These are phyloP conservation scores for Starmera pachycereana DNA, from an alignment of 805 yeast species.

Conservation along the genomic window DNA sequence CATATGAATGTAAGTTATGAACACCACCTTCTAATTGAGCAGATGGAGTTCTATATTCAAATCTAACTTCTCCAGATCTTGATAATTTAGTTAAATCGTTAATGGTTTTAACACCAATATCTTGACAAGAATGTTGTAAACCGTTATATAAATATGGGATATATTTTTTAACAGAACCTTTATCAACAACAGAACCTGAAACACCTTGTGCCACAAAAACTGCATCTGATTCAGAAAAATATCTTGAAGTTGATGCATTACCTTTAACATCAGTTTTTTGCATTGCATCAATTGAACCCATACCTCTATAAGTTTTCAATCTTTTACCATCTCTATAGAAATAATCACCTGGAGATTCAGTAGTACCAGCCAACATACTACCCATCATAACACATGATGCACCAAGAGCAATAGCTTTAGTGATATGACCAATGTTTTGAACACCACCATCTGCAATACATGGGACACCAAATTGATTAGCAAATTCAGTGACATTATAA, in stretches of 20 bases:
- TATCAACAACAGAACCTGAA: slow-evolving; percentile 91
- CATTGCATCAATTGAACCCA: slow-evolving; percentile 99
- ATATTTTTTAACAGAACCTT: slow-evolving; percentile 90
- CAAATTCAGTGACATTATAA: slow-evolving; percentile 86
- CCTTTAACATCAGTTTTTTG: slow-evolving; percentile 79
- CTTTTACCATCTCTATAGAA: slow-evolving; percentile 97
- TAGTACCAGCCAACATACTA: slow-evolving; percentile 96
- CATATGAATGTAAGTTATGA: slow-evolving; percentile 91
- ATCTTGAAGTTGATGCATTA: slow-evolving; percentile 96
- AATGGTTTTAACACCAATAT: slow-evolving; percentile 77
- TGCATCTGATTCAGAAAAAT: slow-evolving; percentile 91
- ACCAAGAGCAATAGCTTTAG: slow-evolving; percentile 93
- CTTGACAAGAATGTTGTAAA: slow-evolving; percentile 97
- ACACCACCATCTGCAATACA: slow-evolving; percentile 99
- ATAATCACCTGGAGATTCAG: slow-evolving; percentile 97
- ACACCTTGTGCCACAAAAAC: slow-evolving; percentile 99
- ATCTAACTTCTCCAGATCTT: slow-evolving; percentile 64
- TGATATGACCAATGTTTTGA: slow-evolving; percentile 96
- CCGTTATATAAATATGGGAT: slow-evolving; percentile 92
- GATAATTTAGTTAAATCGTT: slow-evolving; percentile 54
- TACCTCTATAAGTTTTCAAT: slow-evolving; percentile 95
- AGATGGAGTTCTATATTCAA: slow-evolving; percentile 96
- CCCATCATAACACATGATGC: slow-evolving; percentile 99
- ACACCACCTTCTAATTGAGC: slow-evolving; percentile 99
- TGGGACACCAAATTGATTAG: slow-evolving; percentile 94